These are phyloP conservation scores for Aegilops tauschii DNA, from an alignment of 176 grass and related monocot genomes.

Conservation along the genomic window DNA sequence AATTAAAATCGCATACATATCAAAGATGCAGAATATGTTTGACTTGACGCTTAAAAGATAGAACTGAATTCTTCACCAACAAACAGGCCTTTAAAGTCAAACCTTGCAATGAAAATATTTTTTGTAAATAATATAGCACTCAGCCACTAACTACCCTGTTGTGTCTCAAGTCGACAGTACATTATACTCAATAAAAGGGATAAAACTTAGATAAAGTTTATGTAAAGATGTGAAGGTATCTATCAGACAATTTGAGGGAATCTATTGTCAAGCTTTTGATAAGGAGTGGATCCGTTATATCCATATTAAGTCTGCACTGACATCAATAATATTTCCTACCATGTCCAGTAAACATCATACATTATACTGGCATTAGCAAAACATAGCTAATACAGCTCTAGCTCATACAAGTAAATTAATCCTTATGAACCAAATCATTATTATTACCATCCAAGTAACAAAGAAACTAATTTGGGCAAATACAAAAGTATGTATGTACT, in stretches of 20 bases:
- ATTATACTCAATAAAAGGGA: not conserved
- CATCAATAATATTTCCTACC: not conserved
- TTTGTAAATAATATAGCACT: not conserved
- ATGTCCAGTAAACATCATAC: not conserved
- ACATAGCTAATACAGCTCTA: not conserved
- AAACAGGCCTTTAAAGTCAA: slow-evolving; percentile 7
- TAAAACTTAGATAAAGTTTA: not conserved
- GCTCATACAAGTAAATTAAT: not conserved
- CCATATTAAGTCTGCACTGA: not conserved
- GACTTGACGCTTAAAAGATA: not conserved
- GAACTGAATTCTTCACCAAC: not conserved
- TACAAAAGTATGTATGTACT: slow-evolving; percentile 10
- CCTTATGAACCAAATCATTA: not conserved
- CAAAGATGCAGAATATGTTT: not conserved
- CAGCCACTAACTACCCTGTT: not conserved
- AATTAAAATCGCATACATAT: not conserved
- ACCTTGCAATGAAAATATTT: not conserved
- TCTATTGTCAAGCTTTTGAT: not conserved
- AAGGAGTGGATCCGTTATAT: not conserved
- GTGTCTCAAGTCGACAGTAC: not conserved
- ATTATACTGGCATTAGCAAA: not conserved
- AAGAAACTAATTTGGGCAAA: not conserved
- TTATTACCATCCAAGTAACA: not conserved
- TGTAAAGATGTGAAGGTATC: not conserved
- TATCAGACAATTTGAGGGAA: not conserved